These are phyloP conservation scores for Boletales sp. DNA, from an alignment of 768 basidiomycete species.

Conservation along the genomic window DNA sequence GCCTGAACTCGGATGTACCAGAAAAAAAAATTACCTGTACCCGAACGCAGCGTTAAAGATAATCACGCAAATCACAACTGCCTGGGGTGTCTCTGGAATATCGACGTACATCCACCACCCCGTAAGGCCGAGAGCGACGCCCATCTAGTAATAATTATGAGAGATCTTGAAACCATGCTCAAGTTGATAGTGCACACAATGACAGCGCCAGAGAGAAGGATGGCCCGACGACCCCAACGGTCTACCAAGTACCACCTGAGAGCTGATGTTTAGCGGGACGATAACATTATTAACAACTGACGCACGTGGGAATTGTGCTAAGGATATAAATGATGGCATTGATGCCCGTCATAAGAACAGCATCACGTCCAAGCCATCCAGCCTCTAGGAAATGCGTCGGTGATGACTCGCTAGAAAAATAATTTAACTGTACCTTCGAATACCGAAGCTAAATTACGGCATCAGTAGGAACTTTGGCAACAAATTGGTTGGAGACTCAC, in stretches of 20 bases:
- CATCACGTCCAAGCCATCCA: conserved; percentile 92
- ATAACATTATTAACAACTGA: conserved; percentile 4
- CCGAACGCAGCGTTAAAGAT: conserved; percentile 94
- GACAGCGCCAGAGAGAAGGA: conserved; percentile 82
- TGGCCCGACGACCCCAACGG: conserved; percentile 82
- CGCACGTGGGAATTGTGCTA: conserved; percentile 81
- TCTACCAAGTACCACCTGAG: conserved; percentile 91
- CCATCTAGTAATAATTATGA: conserved; percentile 56
- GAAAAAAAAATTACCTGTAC: conserved; percentile 50
- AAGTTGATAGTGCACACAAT: conserved; percentile 45
- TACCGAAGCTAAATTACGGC: conserved; percentile 60
- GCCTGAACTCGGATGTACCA: not conserved
- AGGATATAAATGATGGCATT: conserved; percentile 80
- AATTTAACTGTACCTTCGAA: conserved; percentile 67
- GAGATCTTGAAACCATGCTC: conserved; percentile 1
- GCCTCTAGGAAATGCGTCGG: conserved; percentile 55
- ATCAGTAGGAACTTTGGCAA: conserved; percentile 7
- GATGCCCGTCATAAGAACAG: conserved; percentile 94
- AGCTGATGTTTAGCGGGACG: conserved; percentile 6
- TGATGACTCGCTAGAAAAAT: not conserved
- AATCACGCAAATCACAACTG: conserved; percentile 86
- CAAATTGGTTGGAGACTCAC: conserved; percentile 43
- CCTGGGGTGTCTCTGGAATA: conserved; percentile 77
- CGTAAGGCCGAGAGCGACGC: conserved; percentile 68
- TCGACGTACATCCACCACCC: conserved; percentile 96